Conservation (phyloP, 2,329 filamentous ascomycete genomes). For the Chaetomium olivaceum region DNA sequence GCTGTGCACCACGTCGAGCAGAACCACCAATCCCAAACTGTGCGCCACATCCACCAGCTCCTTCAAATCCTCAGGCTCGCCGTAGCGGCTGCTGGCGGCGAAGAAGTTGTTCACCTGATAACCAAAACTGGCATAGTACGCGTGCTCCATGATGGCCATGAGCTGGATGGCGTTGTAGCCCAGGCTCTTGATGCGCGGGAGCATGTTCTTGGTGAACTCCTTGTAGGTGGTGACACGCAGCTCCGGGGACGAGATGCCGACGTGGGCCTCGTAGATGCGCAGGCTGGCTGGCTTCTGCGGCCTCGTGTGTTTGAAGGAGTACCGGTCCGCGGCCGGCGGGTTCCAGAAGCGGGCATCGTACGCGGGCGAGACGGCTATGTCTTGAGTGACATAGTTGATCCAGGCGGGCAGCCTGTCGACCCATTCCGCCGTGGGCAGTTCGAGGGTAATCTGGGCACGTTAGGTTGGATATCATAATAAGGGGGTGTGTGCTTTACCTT, state of each 20-base stretch:
- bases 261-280: slow-evolving; percentile 98
- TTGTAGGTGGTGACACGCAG: slow-evolving; percentile 90
- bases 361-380: slow-evolving; percentile 81
- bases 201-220: slow-evolving; percentile 90
- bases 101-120: slow-evolving; percentile 99
- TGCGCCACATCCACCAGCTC: slow-evolving; percentile 96
- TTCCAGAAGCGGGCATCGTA: slow-evolving; percentile 99
- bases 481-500: slow-evolving; percentile 63
- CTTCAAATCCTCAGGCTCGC: slow-evolving; percentile 89
- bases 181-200: slow-evolving; percentile 84
- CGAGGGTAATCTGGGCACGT: slow-evolving; percentile 70
- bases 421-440: slow-evolving; percentile 74
- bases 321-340: slow-evolving; percentile 72
- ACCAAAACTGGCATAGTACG: slow-evolving; percentile 98
- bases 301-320: slow-evolving; percentile 78
- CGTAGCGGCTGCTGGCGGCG: slow-evolving; percentile 93
- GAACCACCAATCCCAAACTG: slow-evolving; percentile 81
- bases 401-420: slow-evolving; percentile 90
- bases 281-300: slow-evolving; percentile 82
- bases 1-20: slow-evolving; percentile 95
- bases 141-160: slow-evolving; percentile 99
- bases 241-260: slow-evolving; percentile 93
- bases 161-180: slow-evolving; percentile 98
- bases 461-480: neutral
- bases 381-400: slow-evolving; percentile 97